Conservation (phyloP, 1,139 yeast genomes). For the Zygosaccharomyces pseudobailii region DNA sequence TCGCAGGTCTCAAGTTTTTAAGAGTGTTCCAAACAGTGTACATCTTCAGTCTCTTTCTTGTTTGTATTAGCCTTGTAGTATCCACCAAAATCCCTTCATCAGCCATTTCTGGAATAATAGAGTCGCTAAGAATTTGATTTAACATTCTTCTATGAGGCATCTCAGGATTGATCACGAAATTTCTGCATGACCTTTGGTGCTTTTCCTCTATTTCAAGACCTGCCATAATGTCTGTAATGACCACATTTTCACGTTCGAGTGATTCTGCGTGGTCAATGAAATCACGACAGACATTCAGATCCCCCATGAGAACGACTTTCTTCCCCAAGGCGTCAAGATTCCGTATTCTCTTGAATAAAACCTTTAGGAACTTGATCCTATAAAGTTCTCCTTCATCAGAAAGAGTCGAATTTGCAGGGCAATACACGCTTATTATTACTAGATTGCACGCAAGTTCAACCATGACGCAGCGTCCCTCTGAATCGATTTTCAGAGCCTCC, state of each 20-base stretch:
- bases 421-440: slow-evolving; percentile 72
- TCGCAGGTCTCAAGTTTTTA: slow-evolving; percentile 71
- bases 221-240: slow-evolving; percentile 18
- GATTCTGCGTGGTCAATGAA: slow-evolving; percentile 78
- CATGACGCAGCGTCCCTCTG: slow-evolving; percentile 79
- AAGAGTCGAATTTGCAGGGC: slow-evolving; percentile 82
- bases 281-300: slow-evolving; percentile 75
- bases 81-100: slow-evolving; percentile 48
- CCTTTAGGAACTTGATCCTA: slow-evolving; percentile 52
- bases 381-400: slow-evolving; percentile 67
- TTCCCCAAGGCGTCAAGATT: slow-evolving; percentile 52
- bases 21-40: slow-evolving; percentile 93
- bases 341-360: slow-evolving; percentile 56
- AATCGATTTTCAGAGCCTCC: slow-evolving; percentile 51
- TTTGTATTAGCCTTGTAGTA: slow-evolving; percentile 55
- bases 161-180: slow-evolving; percentile 39
- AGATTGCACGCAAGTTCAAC: slow-evolving; percentile 62
- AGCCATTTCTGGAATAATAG: slow-evolving; percentile 33
- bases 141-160: slow-evolving; percentile 42
- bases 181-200: slow-evolving; percentile 39
- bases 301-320: slow-evolving; percentile 77
- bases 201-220: slow-evolving; percentile 41
- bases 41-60: slow-evolving; percentile 52
- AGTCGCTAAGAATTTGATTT: slow-evolving; percentile 37
- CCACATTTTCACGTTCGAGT: slow-evolving; percentile 39